Conservation (phyloP, 1,139 yeast species). For the Yamadazyma dendronema region DNA sequence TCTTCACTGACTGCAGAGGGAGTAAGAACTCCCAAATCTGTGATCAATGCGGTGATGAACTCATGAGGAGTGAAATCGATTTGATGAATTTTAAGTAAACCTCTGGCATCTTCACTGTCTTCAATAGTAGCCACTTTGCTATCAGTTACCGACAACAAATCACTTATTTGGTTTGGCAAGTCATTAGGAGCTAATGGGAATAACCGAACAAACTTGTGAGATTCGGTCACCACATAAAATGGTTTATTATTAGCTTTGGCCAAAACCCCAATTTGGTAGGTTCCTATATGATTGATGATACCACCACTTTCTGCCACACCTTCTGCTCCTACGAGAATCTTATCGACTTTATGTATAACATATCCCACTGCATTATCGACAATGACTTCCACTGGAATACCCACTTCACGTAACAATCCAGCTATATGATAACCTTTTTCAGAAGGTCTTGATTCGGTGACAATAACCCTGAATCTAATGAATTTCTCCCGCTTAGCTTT, state of each 20-base stretch:
- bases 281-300: conserved; percentile 91
- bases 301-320: conserved; percentile 99
- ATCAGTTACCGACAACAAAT: conserved; percentile 20
- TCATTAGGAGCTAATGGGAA: conserved; percentile 95
- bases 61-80: conserved; percentile 96
- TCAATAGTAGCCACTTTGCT: conserved; percentile 10
- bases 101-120: conserved; percentile 22
- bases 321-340: conserved; percentile 95
- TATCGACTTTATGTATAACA: conserved; percentile 87
- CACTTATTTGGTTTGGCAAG: conserved; percentile 63
- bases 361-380: conserved; percentile 95
- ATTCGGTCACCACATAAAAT: conserved; percentile 89
- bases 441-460: conserved; percentile 90
- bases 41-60: conserved; percentile 89
- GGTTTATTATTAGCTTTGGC: conserved; percentile 92
- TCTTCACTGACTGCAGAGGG: conserved; percentile 98
- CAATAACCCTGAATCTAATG: conserved; percentile 83
- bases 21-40: conserved; percentile 94
- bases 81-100: conserved; percentile 33
- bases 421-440: conserved; percentile 81
- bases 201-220: conserved; percentile 94
- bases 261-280: conserved; percentile 90
- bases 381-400: conserved; percentile 87
- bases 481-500: conserved; percentile 70
- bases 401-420: conserved; percentile 61